phyloP scores from a whole-genome alignment of 2,329 filamentous ascomycete genomes.

The Colletotrichum horii region DNA sequence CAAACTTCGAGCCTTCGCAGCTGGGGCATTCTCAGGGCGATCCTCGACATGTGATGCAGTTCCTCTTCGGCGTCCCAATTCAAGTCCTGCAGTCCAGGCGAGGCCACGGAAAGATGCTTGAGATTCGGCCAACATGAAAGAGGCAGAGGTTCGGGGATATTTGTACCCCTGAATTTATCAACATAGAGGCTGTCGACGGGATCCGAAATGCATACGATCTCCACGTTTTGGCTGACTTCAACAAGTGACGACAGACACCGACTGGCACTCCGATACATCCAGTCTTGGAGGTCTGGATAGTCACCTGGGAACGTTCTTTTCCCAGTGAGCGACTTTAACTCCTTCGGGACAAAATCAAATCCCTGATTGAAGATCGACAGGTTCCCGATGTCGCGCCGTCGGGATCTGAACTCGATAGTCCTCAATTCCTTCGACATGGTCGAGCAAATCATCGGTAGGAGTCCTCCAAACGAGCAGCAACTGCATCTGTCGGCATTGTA shows the following conservation, averaged over 20 bases:
- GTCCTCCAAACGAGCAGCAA: neutral
- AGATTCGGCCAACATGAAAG: neutral
- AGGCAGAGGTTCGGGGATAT: no score
- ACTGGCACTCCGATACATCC: no score
- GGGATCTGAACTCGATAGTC: neutral
- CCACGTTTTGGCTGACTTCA: neutral
- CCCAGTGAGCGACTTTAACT: neutral
- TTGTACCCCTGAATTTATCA: neutral
- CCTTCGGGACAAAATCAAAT: neutral
- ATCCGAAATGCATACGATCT: neutral
- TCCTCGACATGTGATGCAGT: neutral
- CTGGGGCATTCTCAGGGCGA: neutral
- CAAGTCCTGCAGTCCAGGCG: accelerated
- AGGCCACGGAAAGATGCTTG: neutral
- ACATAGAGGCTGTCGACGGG: neutral
- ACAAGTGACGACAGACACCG: neutral
- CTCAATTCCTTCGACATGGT: neutral
- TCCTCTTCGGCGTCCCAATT: accelerated
- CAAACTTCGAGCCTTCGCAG: neutral
- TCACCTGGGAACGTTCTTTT: no score
- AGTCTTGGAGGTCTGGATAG: no score
- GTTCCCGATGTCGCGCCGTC: neutral
- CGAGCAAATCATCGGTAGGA: neutral
- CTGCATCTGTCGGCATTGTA: accelerated
- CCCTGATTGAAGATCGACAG: neutral